Conservation (phyloP, 768 basidiomycete species). For the Coprinellus aureogranulatus region DNA sequence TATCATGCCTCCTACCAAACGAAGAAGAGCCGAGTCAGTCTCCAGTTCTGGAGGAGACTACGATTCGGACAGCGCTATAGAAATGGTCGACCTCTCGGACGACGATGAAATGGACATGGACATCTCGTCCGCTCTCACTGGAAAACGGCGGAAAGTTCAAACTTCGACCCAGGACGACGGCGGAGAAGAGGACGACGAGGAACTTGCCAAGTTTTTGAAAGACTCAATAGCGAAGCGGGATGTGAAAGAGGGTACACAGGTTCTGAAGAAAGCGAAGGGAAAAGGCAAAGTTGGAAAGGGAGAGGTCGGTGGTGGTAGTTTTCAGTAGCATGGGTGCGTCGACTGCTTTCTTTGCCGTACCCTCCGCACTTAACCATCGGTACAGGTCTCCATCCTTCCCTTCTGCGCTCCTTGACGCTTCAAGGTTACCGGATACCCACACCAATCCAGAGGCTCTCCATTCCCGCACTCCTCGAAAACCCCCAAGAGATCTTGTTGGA, state of each 20-base stretch:
- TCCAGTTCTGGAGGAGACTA: constrained; percentile 6
- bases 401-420: constrained; percentile 83
- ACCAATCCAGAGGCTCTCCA: constrained; percentile 89
- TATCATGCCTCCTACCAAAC: constrained; percentile 11
- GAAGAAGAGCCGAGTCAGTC: constrained; percentile 8
- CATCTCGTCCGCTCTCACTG: constrained; percentile 59
- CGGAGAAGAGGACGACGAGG: constrained; percentile 55
- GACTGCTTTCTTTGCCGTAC: neutral
- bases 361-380: neutral
- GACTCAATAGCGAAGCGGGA: constrained; percentile 70
- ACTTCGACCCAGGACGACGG: constrained; percentile 19
- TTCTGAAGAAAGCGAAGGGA: constrained; percentile 76
- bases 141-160: constrained; percentile 37
- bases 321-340: constrained; percentile 90
- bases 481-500: constrained; percentile 93
- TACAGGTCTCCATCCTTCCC: constrained; percentile 77
- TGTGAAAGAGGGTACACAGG: constrained; percentile 68
- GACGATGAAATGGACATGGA: constrained; percentile 45
- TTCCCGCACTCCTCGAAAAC: constrained; percentile 78
- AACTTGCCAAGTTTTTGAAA: constrained; percentile 62
- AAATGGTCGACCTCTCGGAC: constrained; percentile 12
- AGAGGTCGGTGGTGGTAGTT: constrained; percentile 89
- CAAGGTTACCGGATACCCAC: constrained; percentile 95
- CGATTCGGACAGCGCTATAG: neutral
- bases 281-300: constrained; percentile 69